Base-by-base conservation (phyloP, 805 yeast genomes). In the Barnettozyma siamensis region DNA sequence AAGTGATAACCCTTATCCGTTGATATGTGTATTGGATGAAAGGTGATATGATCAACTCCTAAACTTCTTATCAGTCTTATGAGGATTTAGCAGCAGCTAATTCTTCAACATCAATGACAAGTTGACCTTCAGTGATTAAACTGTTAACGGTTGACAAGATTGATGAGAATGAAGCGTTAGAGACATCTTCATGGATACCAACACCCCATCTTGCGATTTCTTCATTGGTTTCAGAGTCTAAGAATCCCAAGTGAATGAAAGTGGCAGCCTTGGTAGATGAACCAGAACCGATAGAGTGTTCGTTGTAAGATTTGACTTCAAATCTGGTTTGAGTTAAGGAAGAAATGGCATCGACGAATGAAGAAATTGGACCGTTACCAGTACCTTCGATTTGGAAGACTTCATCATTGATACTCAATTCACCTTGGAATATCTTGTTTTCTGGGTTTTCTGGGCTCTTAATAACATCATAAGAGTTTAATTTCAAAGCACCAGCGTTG, bases 161-260 rank as follows among this genome's bases (percentile, higher is more conserved):
- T 13, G 91, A 76, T 52, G 75, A 72, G 54, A 86, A 75, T 6
- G 95, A 80, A 36, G 96, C 93, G 57, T 81, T 83, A 20, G 95
- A 82, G 41, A 86, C 93, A 65, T 89, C 95, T 64, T 81, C 91
- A 59, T 87, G 82, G 47, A 88, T 78, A 57, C 96, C 97, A 44
- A 89, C 89, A 65, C 97, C 97, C 96, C 96, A 89, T 54, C 62
- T 62, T 45, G 64, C 55, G 36, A 63, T 52, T 55, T 66, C 55
- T 47, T 69, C 69, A 35, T 66, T 62, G 40, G 66, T 67, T 34
- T 62, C 63, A 18, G 65, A 68, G 33, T 69, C 66, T 28, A 70
- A 56, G 60, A 73, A 75, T 49, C 76, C 60, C 40, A 75, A 56
- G 53, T 76, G 83, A 44, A 89, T 79, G 61, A 75, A 83, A 9